These are phyloP conservation scores for Aquilaria sinensis DNA, from an alignment of 345 rosid species.

Conservation along the genomic window DNA sequence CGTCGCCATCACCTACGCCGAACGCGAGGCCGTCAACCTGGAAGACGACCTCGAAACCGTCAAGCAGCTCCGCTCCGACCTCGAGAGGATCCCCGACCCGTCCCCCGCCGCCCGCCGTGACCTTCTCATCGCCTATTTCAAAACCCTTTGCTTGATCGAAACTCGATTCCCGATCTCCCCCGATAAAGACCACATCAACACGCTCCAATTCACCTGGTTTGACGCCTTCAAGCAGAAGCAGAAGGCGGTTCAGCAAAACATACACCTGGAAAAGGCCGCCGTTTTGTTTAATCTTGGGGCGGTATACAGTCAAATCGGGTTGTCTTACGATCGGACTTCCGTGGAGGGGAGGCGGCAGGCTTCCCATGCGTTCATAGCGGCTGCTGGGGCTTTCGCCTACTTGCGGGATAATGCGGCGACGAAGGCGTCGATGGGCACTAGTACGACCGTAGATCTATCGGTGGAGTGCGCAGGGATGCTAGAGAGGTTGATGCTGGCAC, in stretches of 20 bases:
- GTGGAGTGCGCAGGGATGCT: conserved; percentile 92
- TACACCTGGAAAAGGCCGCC: conserved; percentile 92
- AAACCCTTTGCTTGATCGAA: conserved; percentile 75
- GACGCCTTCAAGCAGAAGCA: conserved; percentile 88
- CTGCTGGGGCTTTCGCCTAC: conserved; percentile 79
- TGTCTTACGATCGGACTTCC: conserved; percentile 66
- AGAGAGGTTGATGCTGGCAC: conserved; percentile 92
- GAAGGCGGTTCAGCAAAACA: conserved; percentile 86
- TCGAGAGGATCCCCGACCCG: conserved; percentile 72
- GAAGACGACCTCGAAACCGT: conserved; percentile 88
- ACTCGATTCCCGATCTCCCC: conserved; percentile 97
- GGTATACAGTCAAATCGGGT: conserved; percentile 81
- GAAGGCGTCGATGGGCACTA: conserved; percentile 72
- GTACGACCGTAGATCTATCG: conserved; percentile 76
- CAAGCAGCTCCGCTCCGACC: conserved; percentile 68
- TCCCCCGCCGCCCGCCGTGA: conserved; percentile 81
- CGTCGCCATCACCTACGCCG: conserved; percentile 71
- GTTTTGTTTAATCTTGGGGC: conserved; percentile 84
- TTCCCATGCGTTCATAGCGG: conserved; percentile 78
- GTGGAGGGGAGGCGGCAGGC: conserved; percentile 91
- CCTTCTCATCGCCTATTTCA: conserved; percentile 66
- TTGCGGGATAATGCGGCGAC: conserved; percentile 70
- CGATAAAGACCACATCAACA: conserved; percentile 69
- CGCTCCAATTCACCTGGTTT: conserved; percentile 74
- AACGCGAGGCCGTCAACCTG: conserved; percentile 89